Base-by-base conservation (phyloP, 306 rosid species). In the Vicia faba region DNA sequence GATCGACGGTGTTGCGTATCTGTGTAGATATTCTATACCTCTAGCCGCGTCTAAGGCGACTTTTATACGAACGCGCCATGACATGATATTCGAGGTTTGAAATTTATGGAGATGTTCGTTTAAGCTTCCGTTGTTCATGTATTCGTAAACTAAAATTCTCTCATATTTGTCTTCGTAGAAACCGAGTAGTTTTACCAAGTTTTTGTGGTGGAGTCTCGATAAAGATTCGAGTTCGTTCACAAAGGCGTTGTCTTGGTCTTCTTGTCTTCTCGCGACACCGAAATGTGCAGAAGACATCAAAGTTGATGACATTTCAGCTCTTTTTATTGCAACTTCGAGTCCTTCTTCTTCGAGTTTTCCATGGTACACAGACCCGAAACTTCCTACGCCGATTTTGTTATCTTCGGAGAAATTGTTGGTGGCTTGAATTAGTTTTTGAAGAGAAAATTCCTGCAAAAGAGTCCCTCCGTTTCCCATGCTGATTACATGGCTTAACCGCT, bases 131-230 rank as follows among this genome's bases (percentile, higher is more conserved):
- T 88, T 93, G 40, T 40, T 73, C 90, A 90, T 64, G 69, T 75
- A 86, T 57, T 93, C 97, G 1, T 89, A 93, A 7, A 90, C 97
- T 67, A 93, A 58, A 0, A 93, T 84, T 3, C 96, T 66, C 61
- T 93, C 98, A 0, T 76, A 77, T 7, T 7, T 44, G 68, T 90
- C 96, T 29, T 88, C 96, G 8, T 73, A 86, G 55, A 86, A 93
- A 1, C 98, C 98, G 2, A 83, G 13, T 31, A 93, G 59, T 1
- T 81, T 74, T 5, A 93, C 96, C 0, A 93, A 69, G 61, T 93
- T 90, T 77, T 84, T 93, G 68, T 93, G 98, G 87, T 90, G 84
- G 72, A 93, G 87, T 16, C 98, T 84, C 1, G 96, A 93, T 2
- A 89, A 65, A 0, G 83, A 74, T 26, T 93, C 95, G 0, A 93